Conservation (phyloP, 176 grass and related monocot genomes). For the Calamus simplicifolius region DNA sequence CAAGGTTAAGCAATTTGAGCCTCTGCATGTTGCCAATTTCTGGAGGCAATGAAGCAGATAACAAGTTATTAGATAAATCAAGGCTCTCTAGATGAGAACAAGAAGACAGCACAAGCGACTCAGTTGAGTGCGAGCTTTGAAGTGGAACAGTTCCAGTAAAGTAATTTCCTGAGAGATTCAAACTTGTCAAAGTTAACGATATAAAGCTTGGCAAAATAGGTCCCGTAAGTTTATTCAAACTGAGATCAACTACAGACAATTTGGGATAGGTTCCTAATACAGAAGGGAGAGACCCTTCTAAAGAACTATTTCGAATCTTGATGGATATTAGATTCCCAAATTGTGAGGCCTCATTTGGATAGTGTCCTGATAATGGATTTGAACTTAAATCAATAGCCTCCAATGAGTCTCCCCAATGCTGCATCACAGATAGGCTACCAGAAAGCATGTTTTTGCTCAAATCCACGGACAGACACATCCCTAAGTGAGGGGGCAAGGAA, state of each 20-base stretch:
- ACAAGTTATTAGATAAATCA: constrained; percentile 78
- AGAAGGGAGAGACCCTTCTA: constrained; percentile 65
- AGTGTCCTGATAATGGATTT: constrained; percentile 66
- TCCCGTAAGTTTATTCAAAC: constrained; percentile 63
- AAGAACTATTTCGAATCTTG: constrained; percentile 70
- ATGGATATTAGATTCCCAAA: constrained; percentile 62
- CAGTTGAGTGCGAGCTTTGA: constrained; percentile 56
- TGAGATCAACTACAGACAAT: constrained; percentile 71
- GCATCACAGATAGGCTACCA: constrained; percentile 60
- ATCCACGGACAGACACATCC: constrained; percentile 58
- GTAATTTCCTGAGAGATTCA: constrained; percentile 77
- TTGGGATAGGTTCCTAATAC: constrained; percentile 72
- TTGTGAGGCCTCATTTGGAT: constrained; percentile 68
- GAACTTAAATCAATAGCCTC: constrained; percentile 86
- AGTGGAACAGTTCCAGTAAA: constrained; percentile 74
- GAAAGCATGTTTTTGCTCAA: constrained; percentile 61
- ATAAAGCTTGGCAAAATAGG: constrained; percentile 60
- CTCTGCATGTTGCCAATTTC: constrained; percentile 77
- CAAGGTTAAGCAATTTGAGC: constrained; percentile 58
- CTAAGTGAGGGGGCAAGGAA: constrained; percentile 51
- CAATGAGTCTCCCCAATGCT: constrained; percentile 51
- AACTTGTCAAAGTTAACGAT: constrained; percentile 49
- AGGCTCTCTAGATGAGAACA: constrained; percentile 56
- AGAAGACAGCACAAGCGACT: constrained; percentile 58
- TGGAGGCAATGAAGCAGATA: constrained; percentile 56